A percentile compares a stretch with the other conserved stretches of the same genome.
These are phyloP conservation scores for Ocimum tenuiflorum DNA, from an alignment of 257 asterid species.

Conservation along the genomic window DNA sequence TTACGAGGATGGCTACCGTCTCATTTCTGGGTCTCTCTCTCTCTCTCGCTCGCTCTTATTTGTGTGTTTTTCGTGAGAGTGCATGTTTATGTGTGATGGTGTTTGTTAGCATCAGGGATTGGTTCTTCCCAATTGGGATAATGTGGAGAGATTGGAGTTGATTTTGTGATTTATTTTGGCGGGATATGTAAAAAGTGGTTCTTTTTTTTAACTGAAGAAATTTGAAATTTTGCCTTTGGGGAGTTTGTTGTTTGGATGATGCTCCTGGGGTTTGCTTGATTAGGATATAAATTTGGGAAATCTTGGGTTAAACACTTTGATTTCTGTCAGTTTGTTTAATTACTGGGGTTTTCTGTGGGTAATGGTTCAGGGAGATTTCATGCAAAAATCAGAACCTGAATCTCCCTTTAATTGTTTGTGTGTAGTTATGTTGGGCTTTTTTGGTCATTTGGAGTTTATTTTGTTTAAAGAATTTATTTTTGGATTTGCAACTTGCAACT, in stretches of 20 bases:
- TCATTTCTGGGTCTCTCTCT: conserved; percentile 59
- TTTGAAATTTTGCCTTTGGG: background rate
- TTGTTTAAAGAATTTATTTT: background rate
- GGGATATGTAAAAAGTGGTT: background rate
- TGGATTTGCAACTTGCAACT: background rate
- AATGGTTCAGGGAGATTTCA: background rate
- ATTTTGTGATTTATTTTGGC: conserved; percentile 9
- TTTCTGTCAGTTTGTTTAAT: background rate
- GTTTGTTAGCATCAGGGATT: conserved; percentile 20
- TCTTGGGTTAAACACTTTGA: background rate
- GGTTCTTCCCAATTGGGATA: background rate
- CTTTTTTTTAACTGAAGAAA: conserved; percentile 14
- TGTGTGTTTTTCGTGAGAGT: background rate
- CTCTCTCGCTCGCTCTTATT: background rate
- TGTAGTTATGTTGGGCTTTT: background rate
- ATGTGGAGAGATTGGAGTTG: conserved; percentile 22
- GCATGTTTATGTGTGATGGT: conserved; percentile 23
- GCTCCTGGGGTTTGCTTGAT: conserved; percentile 14
- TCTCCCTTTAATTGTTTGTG: background rate
- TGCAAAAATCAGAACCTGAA: background rate
- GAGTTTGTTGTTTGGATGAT: conserved; percentile 9
- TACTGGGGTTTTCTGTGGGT: background rate
- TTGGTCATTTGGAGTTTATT: background rate
- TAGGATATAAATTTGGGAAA: background rate
- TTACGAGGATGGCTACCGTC: conserved; percentile 77